Evolutionary conservation across 805 yeast genomes (phyloP), one percentile per base, ranked within the genome.

Genomic region (Cyberlindnera lachancei): DNA sequence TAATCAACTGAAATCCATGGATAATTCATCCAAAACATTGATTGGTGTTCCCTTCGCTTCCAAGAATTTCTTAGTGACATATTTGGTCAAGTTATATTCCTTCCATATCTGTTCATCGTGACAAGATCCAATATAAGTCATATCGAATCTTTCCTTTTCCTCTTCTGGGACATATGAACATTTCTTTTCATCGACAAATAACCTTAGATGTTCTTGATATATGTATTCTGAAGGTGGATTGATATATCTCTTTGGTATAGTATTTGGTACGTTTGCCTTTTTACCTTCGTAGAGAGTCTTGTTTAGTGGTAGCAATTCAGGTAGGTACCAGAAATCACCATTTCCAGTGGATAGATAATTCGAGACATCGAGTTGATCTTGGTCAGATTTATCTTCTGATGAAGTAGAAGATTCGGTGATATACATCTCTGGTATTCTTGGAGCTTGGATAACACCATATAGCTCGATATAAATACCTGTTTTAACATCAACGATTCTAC

Each of bases 401-500:
- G n/a, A n/a, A n/a, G n/a, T n/a, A n/a, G n/a, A n/a, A n/a, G n/a
- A n/a, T n/a, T n/a, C n/a, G n/a, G n/a, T n/a, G n/a, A n/a, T n/a
- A n/a, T n/a, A n/a, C n/a, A n/a, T n/a, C n/a, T n/a, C n/a, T 16
- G 53, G 50, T 3, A 49, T 36, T 35, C 45, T 47, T 27, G 53
- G 53, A 2, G 53, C 50, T 25, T 38, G 40, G 4, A 42, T 34
- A 9, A 45, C 52, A 4, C 78, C 85, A 3, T 73, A 67, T 33
- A 77, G 62, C 44, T 76, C 82, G 34, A 77, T 61, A 45, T 72
- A 77, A 9, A 66, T 49, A 8, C 84, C 84, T 2, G 78, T 67
- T 34, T 69, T 68, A 12, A 66, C 61, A 48, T 77, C 84, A 35
- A 77, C 71, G 46, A 77, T 72, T 39, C 81, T 63, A 7, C 76